These are phyloP conservation scores for Jamesozyma gamospora DNA, from an alignment of 805 yeast species.

Conservation along the genomic window DNA sequence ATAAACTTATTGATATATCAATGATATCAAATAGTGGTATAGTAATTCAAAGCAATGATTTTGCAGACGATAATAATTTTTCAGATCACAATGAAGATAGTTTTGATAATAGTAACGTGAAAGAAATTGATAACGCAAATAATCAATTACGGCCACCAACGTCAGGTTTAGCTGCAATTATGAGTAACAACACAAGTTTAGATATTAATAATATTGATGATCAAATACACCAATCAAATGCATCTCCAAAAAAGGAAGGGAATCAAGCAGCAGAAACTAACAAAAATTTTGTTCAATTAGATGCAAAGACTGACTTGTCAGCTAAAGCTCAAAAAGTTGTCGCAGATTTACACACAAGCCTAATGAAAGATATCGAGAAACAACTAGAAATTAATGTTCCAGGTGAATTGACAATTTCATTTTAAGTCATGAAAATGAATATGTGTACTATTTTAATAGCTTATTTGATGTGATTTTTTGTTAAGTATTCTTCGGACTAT, in stretches of 20 bases:
- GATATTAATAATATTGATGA: conserved; percentile 2
- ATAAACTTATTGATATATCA: conserved; percentile 28
- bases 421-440: conserved; percentile 5
- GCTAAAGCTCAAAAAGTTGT: conserved; percentile 6
- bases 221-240: background rate
- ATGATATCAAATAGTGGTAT: conserved; percentile 30
- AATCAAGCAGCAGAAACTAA: conserved; percentile 21
- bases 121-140: background rate
- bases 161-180: conserved; percentile 2
- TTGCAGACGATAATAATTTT: conserved; percentile 28
- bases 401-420: conserved; percentile 13
- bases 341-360: conserved; percentile 7
- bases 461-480: no score
- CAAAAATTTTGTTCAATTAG: conserved; percentile 6
- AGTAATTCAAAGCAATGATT: conserved; percentile 17
- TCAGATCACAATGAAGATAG: conserved; percentile 34
- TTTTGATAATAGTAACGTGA: background rate
- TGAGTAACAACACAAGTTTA: conserved; percentile 2
- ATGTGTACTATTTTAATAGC: no score
- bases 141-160: background rate
- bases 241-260: background rate
- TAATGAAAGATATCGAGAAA: conserved; percentile 10
- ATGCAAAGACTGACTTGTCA: conserved; percentile 8
- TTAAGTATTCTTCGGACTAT: no score
- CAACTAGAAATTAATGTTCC: conserved; percentile 12